These are phyloP conservation scores for Colletotrichum lini DNA, from an alignment of 2,329 filamentous ascomycete genomes.

Conservation along the genomic window DNA sequence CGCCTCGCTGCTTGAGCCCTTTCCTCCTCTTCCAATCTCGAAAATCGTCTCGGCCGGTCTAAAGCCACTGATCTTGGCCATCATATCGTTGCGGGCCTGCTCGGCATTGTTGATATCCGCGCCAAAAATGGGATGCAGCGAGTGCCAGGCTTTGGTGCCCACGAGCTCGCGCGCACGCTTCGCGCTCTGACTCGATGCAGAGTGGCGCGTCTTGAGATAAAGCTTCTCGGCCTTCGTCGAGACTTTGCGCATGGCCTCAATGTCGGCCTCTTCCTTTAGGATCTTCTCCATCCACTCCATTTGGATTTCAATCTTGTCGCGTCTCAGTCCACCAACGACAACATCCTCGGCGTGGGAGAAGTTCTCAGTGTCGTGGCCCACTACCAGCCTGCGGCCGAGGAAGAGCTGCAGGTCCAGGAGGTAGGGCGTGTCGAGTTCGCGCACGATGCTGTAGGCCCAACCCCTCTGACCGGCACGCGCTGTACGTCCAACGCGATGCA, in stretches of 20 bases:
- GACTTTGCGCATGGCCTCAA: constrained; percentile 79
- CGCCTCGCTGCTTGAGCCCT: constrained; percentile 72
- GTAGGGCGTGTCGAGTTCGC: constrained; percentile 91
- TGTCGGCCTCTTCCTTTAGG: constrained; percentile 81
- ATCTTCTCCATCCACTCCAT: constrained; percentile 89
- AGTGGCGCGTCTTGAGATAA: constrained; percentile 90
- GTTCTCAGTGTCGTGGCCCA: constrained; percentile 76
- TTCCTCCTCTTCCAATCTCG: constrained; percentile 84
- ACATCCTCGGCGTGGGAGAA: constrained; percentile 87
- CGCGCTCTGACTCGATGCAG: constrained; percentile 90
- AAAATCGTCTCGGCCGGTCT: constrained; percentile 96
- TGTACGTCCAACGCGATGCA: constrained; percentile 96
- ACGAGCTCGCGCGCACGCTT: constrained; percentile 87
- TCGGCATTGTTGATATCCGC: constrained; percentile 76
- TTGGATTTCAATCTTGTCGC: constrained; percentile 80
- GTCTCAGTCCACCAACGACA: constrained; percentile 81
- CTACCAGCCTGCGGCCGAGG: constrained; percentile 84
- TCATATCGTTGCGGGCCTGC: constrained; percentile 84
- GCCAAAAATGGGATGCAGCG: constrained; percentile 86
- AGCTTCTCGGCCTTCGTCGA: constrained; percentile 92
- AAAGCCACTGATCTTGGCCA: constrained; percentile 90
- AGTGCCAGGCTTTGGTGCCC: constrained; percentile 77
- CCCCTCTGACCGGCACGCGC: constrained; percentile 92
- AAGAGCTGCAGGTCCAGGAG: constrained; percentile 95
- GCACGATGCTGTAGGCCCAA: constrained; percentile 95